Conservation (phyloP, 169 alveolate species). For the Eimeria praecox region DNA sequence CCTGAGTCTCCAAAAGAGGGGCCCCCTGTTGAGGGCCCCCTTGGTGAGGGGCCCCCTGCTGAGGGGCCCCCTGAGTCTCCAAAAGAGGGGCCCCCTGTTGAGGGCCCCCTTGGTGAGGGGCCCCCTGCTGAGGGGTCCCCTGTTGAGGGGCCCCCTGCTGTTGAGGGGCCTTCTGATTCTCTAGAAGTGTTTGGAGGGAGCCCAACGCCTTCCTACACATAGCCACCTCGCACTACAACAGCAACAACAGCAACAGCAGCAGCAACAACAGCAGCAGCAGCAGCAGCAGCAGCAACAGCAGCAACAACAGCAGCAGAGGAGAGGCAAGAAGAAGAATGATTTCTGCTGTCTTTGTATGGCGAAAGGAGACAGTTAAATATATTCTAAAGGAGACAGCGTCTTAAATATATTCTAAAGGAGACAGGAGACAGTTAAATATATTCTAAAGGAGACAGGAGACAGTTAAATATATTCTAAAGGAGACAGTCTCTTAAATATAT, state of each 20-base stretch:
- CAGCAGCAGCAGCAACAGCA: neutral
- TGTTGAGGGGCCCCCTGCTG: neutral
- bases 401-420: no score
- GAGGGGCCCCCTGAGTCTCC: neutral
- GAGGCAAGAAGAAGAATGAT: neutral
- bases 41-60: neutral
- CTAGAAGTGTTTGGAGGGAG: neutral
- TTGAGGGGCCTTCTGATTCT: neutral
- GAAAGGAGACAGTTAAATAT: no score
- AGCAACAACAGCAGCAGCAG: constrained; percentile 12
- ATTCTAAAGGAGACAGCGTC: no score
- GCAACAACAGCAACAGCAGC: constrained; percentile 35
- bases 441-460: no score
- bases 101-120: no score
- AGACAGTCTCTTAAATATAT: no score
- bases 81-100: no score
- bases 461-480: no score
- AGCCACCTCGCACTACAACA: constrained; percentile 32
- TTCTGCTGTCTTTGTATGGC: neutral
- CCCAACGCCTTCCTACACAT: constrained; percentile 23
- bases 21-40: no score
- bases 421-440: no score
- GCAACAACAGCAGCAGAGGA: constrained; percentile 5
- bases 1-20: no score
- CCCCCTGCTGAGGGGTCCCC: no score